phyloP scores from a whole-genome alignment of 2,329 filamentous ascomycete genomes.

The Diplodia intermedia region DNA sequence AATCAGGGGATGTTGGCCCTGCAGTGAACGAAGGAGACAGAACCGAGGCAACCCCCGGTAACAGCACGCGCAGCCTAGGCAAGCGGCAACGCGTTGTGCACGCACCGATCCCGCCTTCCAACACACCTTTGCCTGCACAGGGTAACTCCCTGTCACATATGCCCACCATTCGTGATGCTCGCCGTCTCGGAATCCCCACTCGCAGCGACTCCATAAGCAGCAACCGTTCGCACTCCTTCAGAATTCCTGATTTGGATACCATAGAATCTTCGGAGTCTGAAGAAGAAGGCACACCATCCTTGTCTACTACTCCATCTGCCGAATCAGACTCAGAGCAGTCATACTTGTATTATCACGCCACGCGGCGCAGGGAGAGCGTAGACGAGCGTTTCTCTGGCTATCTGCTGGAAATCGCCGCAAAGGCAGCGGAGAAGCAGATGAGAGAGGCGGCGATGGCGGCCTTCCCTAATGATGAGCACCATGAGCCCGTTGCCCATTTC shows the following conservation, averaged over 20 bases:
- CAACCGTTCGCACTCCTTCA: conserved; percentile 62
- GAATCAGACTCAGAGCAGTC: conserved; percentile 54
- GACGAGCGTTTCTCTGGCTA: conserved; percentile 79
- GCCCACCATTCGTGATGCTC: conserved; percentile 46
- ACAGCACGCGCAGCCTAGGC: conserved; percentile 37
- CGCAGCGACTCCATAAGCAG: conserved; percentile 45
- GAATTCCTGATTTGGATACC: conserved; percentile 65
- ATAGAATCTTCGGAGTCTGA: conserved; percentile 68
- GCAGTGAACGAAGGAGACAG: conserved; percentile 71
- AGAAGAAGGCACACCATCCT: conserved; percentile 55
- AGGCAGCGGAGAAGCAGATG: conserved; percentile 79
- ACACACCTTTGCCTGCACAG: conserved; percentile 38
- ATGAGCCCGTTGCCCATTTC: conserved; percentile 75
- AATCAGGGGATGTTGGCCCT: conserved; percentile 68
- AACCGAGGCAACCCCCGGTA: conserved; percentile 71
- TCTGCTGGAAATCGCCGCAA: conserved; percentile 78
- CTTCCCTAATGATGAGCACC: conserved; percentile 73
- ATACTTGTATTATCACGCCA: conserved; percentile 59
- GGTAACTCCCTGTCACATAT: conserved; percentile 42
- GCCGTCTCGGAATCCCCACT: conserved; percentile 44
- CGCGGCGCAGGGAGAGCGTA: conserved; percentile 68
- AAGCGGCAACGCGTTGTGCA: conserved; percentile 56
- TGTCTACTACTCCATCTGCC: conserved; percentile 54
- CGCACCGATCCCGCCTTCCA: conserved; percentile 57
- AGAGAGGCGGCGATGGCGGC: conserved; percentile 78